These are phyloP conservation scores for Rhododendron williamsianum DNA, from an alignment of 148 eudicot genomes.

Conservation along the genomic window DNA sequence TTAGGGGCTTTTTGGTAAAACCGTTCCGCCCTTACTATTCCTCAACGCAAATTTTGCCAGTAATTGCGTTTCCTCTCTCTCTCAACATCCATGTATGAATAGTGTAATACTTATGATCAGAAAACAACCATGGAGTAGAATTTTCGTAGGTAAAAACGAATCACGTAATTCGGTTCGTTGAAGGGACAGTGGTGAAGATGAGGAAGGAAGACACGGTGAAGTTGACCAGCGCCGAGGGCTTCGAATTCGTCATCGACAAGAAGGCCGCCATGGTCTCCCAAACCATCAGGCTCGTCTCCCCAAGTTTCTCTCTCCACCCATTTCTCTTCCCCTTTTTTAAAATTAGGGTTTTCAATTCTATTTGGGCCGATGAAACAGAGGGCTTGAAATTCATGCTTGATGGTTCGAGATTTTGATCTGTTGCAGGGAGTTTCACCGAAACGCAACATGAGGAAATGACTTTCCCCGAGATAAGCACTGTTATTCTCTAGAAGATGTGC, in stretches of 20 bases:
- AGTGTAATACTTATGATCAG: no score
- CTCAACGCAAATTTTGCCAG: no score
- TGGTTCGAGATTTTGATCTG: neutral
- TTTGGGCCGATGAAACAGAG: neutral
- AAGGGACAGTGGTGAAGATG: slow-evolving; percentile 27
- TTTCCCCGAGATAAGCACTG: slow-evolving; percentile 84
- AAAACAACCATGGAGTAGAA: no score
- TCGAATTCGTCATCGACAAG: slow-evolving; percentile 80
- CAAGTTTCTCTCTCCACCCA: slow-evolving; percentile 37
- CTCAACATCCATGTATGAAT: no score
- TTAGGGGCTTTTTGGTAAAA: no score
- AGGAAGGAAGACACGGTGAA: slow-evolving; percentile 77
- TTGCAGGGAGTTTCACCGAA: slow-evolving; percentile 72
- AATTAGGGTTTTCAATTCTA: slow-evolving; percentile 26
- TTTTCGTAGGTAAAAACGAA: neutral
- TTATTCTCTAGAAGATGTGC: slow-evolving; percentile 89
- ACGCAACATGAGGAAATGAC: slow-evolving; percentile 70
- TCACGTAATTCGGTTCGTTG: neutral
- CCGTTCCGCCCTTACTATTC: no score
- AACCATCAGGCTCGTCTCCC: slow-evolving; percentile 92
- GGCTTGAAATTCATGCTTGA: neutral
- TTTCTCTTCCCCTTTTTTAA: no score
- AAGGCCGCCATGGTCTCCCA: slow-evolving; percentile 98
- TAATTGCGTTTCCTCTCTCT: no score
- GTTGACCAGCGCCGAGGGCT: slow-evolving; percentile 90